Evolutionary conservation across 495 filamentous ascomycete species (phyloP).

Genomic region (Penicillium ochrochloron): DNA sequence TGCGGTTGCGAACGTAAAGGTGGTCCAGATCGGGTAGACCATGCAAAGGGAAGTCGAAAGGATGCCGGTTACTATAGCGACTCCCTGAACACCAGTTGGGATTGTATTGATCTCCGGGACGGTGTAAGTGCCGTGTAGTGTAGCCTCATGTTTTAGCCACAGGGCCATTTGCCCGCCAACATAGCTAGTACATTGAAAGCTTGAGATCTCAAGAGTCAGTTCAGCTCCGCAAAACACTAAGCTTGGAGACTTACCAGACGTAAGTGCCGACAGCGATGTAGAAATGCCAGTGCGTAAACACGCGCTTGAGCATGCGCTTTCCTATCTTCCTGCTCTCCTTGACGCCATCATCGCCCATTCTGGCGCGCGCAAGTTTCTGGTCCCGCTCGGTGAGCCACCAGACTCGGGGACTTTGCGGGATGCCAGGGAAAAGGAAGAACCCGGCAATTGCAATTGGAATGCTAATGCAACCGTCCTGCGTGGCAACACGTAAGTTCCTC

Average conservation of each 20-base stretch:
- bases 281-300: conserved; percentile 28
- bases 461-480: conserved; percentile 43
- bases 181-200: conserved; percentile 28
- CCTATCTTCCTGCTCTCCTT: conserved; percentile 24
- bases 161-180: conserved; percentile 28
- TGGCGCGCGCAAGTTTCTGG: conserved; percentile 15
- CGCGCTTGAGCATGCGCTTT: conserved; percentile 26
- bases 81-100: conserved; percentile 28
- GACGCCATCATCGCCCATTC: conserved; percentile 19
- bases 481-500: neutral
- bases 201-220: conserved; percentile 10
- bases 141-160: conserved; percentile 26
- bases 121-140: conserved; percentile 22
- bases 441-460: conserved; percentile 51
- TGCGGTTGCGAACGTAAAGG: conserved; percentile 21
- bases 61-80: conserved; percentile 23
- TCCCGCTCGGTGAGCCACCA: conserved; percentile 37
- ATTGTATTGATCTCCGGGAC: conserved; percentile 29
- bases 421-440: conserved; percentile 57
- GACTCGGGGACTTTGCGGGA: conserved; percentile 30
- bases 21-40: conserved; percentile 29
- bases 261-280: conserved; percentile 24
- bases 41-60: conserved; percentile 25
- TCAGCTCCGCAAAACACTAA: neutral
- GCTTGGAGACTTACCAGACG: conserved; percentile 18